Evolutionary conservation across 2,329 filamentous ascomycete genomes (phyloP).

Genomic region (Pseudocercospora musae): DNA sequence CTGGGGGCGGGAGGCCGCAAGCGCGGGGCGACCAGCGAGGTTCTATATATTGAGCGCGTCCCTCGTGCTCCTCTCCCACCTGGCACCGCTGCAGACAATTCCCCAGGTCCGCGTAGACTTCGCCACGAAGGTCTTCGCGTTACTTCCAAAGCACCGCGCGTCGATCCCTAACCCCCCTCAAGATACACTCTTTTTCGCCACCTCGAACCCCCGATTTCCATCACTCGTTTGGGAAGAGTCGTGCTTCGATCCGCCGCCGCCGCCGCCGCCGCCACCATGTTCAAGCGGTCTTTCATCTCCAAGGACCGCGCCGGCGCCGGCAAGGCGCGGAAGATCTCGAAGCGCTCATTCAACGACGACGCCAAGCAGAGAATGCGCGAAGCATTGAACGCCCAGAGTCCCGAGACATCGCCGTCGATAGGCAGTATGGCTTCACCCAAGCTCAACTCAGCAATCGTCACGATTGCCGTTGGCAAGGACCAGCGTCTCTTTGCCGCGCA

Average conservation of each 20-base stretch:
- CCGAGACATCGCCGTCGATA: slow-evolving; percentile 36
- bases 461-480: slow-evolving; percentile 77
- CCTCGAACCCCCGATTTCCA: slow-evolving; percentile 36
- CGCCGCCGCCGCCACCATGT: slow-evolving; percentile 70
- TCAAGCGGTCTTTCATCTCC: slow-evolving; percentile 84
- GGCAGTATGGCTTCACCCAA: slow-evolving; percentile 42
- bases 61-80: slow-evolving; percentile 17
- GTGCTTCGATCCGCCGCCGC: slow-evolving; percentile 27
- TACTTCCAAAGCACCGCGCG: slow-evolving; percentile 53
- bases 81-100: slow-evolving; percentile 35
- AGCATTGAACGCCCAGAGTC: slow-evolving; percentile 62
- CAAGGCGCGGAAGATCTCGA: slow-evolving; percentile 71
- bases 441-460: slow-evolving; percentile 73
- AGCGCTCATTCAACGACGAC: slow-evolving; percentile 73
- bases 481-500: slow-evolving; percentile 91
- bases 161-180: slow-evolving; percentile 46
- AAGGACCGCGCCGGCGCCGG: slow-evolving; percentile 84
- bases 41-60: slow-evolving; percentile 14
- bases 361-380: slow-evolving; percentile 84
- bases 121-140: slow-evolving; percentile 36
- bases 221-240: slow-evolving; percentile 42
- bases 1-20: no score
- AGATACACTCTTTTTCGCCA: slow-evolving; percentile 42
- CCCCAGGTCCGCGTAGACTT: slow-evolving; percentile 27
- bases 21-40: neutral